phyloP scores from a whole-genome alignment of 805 yeast genomes.

The Barnettozyma botsteinii region DNA sequence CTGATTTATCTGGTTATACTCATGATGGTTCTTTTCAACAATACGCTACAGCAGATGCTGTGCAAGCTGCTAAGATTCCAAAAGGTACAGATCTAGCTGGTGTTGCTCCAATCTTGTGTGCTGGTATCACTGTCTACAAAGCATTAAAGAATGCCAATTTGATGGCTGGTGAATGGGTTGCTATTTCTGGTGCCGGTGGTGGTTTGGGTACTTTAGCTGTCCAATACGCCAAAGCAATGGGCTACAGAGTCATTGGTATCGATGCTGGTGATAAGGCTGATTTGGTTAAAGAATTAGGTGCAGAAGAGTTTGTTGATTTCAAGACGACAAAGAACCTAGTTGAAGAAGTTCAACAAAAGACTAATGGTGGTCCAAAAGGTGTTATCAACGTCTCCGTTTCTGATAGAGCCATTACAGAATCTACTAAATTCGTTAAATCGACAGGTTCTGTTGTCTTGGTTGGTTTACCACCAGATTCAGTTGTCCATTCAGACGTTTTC shows the following conservation, averaged over 20 bases:
- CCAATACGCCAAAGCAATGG: slow-evolving; percentile 16
- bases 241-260: slow-evolving; percentile 15
- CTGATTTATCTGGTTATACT: slow-evolving; percentile 74
- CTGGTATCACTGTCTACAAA: slow-evolving; percentile 88
- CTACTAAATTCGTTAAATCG: slow-evolving; percentile 52
- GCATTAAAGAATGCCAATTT: slow-evolving; percentile 75
- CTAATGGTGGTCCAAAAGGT: slow-evolving; percentile 71
- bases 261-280: slow-evolving; percentile 13
- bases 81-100: slow-evolving; percentile 65
- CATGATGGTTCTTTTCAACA: slow-evolving; percentile 90
- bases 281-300: slow-evolving; percentile 42
- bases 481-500: slow-evolving; percentile 61
- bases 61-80: slow-evolving; percentile 79
- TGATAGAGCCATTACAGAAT: slow-evolving; percentile 55
- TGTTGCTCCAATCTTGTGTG: slow-evolving; percentile 80
- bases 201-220: slow-evolving; percentile 15
- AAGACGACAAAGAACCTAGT: slow-evolving; percentile 46
- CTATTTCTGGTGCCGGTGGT: slow-evolving; percentile 20
- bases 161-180: slow-evolving; percentile 49
- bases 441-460: slow-evolving; percentile 66
- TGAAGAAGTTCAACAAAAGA: slow-evolving; percentile 44
- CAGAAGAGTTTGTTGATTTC: slow-evolving; percentile 58
- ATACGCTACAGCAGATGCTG: slow-evolving; percentile 82
- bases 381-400: slow-evolving; percentile 67
- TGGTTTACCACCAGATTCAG: slow-evolving; percentile 76